Conservation (phyloP, 805 yeast species). For the Kodamaea neixiangensis region DNA sequence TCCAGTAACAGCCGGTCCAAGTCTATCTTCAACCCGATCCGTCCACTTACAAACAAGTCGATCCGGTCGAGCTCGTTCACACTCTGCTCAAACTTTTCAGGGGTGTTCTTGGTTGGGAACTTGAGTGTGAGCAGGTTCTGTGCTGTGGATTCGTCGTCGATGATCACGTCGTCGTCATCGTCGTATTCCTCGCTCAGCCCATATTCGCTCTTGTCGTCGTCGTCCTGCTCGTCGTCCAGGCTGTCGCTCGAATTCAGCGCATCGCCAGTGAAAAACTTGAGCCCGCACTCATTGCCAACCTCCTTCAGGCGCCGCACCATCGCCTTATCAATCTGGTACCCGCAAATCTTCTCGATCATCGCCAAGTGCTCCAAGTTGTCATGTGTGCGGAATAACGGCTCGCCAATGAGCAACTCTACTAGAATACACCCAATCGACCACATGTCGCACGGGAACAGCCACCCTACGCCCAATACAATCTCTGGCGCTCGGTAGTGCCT, state of each 20-base stretch:
- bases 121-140: conserved; percentile 29
- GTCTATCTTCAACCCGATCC: conserved; percentile 42
- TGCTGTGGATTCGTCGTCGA: conserved; percentile 32
- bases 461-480: conserved; percentile 89
- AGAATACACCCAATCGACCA: conserved; percentile 97
- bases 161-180: conserved; percentile 29
- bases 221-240: conserved; percentile 16
- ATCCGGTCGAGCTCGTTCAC: conserved; percentile 45
- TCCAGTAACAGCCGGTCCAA: conserved; percentile 40
- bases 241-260: conserved; percentile 7
- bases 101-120: conserved; percentile 43
- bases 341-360: conserved; percentile 84
- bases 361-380: conserved; percentile 94
- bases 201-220: conserved; percentile 18
- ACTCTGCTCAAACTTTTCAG: conserved; percentile 37
- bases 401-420: conserved; percentile 90
- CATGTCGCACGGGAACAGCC: conserved; percentile 96
- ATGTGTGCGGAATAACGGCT: conserved; percentile 91
- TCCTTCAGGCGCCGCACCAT: conserved; percentile 38
- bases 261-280: conserved; percentile 37
- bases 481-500: conserved; percentile 98
- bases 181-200: conserved; percentile 24
- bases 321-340: conserved; percentile 48
- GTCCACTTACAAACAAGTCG: conserved; percentile 45
- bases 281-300: conserved; percentile 43